Conservation (phyloP, 345 rosid genomes). For the Brassica cretica region DNA sequence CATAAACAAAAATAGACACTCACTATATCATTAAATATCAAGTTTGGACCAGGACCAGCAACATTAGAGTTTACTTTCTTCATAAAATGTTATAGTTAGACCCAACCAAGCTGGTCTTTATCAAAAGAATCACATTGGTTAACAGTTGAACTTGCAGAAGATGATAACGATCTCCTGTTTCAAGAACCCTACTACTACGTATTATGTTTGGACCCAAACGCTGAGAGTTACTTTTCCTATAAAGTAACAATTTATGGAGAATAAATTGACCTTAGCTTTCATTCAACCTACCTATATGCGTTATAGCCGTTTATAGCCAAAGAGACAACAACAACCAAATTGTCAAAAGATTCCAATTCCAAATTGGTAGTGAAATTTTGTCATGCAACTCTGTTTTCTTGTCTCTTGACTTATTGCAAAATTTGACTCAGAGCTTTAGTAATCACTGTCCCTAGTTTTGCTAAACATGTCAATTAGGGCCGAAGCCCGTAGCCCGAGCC, state of each 20-base stretch:
- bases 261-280: constrained; percentile 25
- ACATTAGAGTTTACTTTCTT: neutral
- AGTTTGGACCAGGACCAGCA: constrained; percentile 3
- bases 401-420: constrained; percentile 13
- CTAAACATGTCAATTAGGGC: no score
- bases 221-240: neutral
- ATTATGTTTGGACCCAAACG: constrained; percentile 23
- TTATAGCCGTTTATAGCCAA: constrained; percentile 10
- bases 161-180: constrained; percentile 31
- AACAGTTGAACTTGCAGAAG: constrained; percentile 35
- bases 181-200: constrained; percentile 18
- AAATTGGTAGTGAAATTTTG: constrained; percentile 7
- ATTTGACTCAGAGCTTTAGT: constrained; percentile 5
- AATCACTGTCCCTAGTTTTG: constrained; percentile 32
- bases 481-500: no score
- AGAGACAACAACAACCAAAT: constrained; percentile 16
- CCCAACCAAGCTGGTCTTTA: constrained; percentile 24
- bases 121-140: constrained; percentile 29
- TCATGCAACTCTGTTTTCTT: neutral
- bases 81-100: neutral
- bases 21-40: neutral
- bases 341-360: constrained; percentile 27
- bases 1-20: neutral
- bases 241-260: constrained; percentile 5
- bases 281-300: constrained; percentile 21